These are phyloP conservation scores for Withania somnifera DNA, from an alignment of 305 asterid species.

Conservation along the genomic window DNA sequence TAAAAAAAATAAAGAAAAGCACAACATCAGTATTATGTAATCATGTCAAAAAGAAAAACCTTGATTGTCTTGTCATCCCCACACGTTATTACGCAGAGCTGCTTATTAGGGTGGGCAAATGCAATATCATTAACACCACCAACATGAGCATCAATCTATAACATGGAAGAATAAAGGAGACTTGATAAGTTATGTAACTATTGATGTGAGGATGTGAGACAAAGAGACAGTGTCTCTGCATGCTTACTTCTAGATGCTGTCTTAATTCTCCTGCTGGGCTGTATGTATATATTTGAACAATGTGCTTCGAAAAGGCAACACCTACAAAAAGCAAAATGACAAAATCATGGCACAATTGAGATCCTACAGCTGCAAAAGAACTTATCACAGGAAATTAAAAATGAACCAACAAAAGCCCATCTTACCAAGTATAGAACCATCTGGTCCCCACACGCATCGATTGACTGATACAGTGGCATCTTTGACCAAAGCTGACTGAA, in stretches of 20 bases:
- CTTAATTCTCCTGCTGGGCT: slow-evolving; percentile 71
- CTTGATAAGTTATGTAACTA: neutral
- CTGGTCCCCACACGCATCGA: slow-evolving; percentile 92
- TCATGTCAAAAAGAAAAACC: slow-evolving; percentile 29
- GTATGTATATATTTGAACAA: slow-evolving; percentile 77
- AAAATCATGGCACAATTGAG: neutral
- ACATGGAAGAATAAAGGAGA: slow-evolving; percentile 4
- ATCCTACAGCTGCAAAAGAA: neutral
- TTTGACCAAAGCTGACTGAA: slow-evolving; percentile 77
- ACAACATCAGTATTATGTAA: neutral
- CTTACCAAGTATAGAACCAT: slow-evolving; percentile 89
- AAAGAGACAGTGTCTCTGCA: neutral
- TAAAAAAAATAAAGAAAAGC: neutral
- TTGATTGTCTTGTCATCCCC: slow-evolving; percentile 93
- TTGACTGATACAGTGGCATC: slow-evolving; percentile 84
- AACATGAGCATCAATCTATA: slow-evolving; percentile 85
- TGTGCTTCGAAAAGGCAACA: slow-evolving; percentile 89
- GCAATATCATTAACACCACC: slow-evolving; percentile 97
- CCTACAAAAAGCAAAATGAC: slow-evolving; percentile 36
- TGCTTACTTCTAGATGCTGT: slow-evolving; percentile 70
- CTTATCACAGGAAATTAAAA: slow-evolving; percentile 1
- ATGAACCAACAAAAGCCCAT: neutral
- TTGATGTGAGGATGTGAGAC: neutral
- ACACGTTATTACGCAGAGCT: slow-evolving; percentile 81
- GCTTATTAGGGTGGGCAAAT: slow-evolving; percentile 91